Base-by-base conservation (phyloP, 1,284 basidiomycete genomes). In the Apiotrichum akiyoshidainum region DNA sequence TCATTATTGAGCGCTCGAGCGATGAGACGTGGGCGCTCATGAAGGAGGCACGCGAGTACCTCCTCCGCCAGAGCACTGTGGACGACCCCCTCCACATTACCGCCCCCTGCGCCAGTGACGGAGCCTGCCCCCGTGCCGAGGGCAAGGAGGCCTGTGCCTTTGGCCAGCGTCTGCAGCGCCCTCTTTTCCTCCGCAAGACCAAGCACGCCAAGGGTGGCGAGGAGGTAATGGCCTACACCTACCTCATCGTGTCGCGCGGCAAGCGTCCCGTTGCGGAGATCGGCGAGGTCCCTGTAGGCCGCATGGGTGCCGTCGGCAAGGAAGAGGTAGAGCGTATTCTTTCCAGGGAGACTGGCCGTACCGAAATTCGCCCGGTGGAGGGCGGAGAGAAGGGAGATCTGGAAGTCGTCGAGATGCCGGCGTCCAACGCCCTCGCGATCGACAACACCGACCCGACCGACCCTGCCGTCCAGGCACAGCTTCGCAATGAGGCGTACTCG, bases 41-140 rank as follows among this genome's bases (percentile, higher is more conserved):
- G 51, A 86, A 86, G n/a, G 85, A 88, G 65, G 93, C 95, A 1
- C 82, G 95, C 57, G 83, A 90, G 56, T 84, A 85, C 66, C 78
- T 99, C 2, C 81, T 99, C 54, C 59, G 68, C 64, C 68, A 59
- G 53, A 33, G 65, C 61, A 33, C 35, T 54, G 35, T 33, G 0
- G 65, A 61, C 35, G 46, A 52, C 19, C 69, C 69, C 16, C 60
- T 70, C 0, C 71, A 75, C 57, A 65, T 73, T 42, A 64, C 70
- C 13, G 70, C 74, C 5, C 76, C 93, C 83, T 99, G 96, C 72
- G 91, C 96, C 22, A 95, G 99, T 72, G 94, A 99, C 72, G 82
- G 82, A 16, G 81, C 81, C 26, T 99, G 96, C 72, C 95, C 96
- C 1, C 68, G 85, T 7, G 39, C 51, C 5, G 80, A 66, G 11